These are phyloP conservation scores for Penicillium paxilli DNA, from an alignment of 495 filamentous ascomycete genomes.

Conservation along the genomic window DNA sequence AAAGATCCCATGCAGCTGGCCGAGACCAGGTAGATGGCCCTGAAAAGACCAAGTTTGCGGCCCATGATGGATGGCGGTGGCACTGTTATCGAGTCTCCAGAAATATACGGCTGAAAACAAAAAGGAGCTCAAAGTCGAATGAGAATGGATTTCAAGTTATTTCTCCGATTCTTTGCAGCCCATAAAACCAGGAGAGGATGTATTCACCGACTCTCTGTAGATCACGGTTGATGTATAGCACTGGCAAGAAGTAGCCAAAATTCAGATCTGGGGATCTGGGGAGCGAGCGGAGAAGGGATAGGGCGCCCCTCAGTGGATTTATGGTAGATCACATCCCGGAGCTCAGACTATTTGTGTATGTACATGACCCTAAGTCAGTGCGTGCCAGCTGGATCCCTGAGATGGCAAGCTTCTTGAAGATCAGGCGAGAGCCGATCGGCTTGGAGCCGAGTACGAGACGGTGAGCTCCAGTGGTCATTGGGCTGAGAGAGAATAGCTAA, in stretches of 20 bases:
- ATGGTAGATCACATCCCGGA: not conserved
- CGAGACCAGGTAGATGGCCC: conserved; percentile 35
- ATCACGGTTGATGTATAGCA: not conserved
- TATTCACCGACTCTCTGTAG: not conserved
- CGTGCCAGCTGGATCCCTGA: not conserved
- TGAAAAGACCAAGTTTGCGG: conserved; percentile 31
- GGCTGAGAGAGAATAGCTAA: conserved; percentile 1
- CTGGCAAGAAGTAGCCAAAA: not conserved
- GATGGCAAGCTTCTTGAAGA: not conserved
- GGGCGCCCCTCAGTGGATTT: not conserved
- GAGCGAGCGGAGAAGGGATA: not conserved
- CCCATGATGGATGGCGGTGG: conserved; percentile 19
- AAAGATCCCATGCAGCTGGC: conserved; percentile 43
- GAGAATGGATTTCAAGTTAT: too few relatives aligned
- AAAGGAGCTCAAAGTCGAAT: too few relatives aligned
- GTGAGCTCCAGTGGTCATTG: not conserved
- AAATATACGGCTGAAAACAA: too few relatives aligned
- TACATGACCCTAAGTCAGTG: not conserved
- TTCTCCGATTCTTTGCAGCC: not conserved
- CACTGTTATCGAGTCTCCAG: too few relatives aligned
- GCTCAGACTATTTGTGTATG: not conserved
- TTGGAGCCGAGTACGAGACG: conserved; percentile 8
- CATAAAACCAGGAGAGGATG: not conserved
- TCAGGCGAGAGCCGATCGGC: conserved; percentile 20
- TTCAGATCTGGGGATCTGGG: not conserved